Base-by-base conservation (phyloP, 106 monocot genomes). In the Dioscorea alata region DNA sequence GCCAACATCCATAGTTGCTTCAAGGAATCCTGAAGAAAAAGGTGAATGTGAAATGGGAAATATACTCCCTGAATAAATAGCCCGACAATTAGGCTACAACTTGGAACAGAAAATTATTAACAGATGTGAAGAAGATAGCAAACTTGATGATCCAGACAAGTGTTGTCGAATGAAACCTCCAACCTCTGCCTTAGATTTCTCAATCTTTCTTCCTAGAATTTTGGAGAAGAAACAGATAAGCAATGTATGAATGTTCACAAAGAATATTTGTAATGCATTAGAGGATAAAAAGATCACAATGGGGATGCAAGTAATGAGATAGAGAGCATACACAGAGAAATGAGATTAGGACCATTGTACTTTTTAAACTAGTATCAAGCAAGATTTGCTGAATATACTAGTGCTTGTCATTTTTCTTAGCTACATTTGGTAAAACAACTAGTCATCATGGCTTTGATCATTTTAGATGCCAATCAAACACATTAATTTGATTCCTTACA, bases 1-100 rank as follows among this genome's bases (percentile, higher is more conserved):
- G 94, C 82, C 68, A 90, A 71, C 74, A 73, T 85, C 94, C 94
- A 94, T 13, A 94, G 81, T 72, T 90, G 77, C 65, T 70, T 94
- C 66, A 94, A 59, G 9, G 90, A 80, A 79, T 90, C 76, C 94
- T 94, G 76, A 35, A 59, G 61, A 32, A 24, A 23, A 19, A 25
- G 4, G 1, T 6, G 1, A 61, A 25, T 14, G 24, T 5, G 31
- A 63, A 32, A 16, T 14, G 32, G 0, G 2, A 63, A 63, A 63
- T 9, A 13, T 32, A 33, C 15, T 28, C 32, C 31, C 32, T 13
- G 48, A 21, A 28, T 20, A 48, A 21, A 28, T 20, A 48, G 54
- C 4, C 14, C 9, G 6, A 23, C 23, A 5, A 63, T 6, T 42
- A 42, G 42, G 42, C 42, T 23, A 18, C 13, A 16, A 10, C 25